A percentile compares a stretch with the other conserved stretches of the same genome.
Evolutionary conservation across 1,139 yeast genomes (phyloP).

Genomic region (Suhomyces atakaporum): DNA sequence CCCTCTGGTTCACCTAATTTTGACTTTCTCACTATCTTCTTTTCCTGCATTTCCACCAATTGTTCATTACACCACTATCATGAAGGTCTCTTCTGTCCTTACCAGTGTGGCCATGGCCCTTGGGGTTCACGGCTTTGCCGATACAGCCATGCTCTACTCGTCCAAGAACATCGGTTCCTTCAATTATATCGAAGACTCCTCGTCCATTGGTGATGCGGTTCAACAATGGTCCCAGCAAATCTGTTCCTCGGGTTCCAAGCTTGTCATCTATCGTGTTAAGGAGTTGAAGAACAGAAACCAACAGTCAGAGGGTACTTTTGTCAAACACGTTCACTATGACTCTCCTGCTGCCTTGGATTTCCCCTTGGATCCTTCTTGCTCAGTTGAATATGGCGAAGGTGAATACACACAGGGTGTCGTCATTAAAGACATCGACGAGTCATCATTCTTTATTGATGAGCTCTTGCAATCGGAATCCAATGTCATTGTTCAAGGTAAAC

Average conservation of each 20-base stretch:
- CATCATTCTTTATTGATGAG: conserved; percentile 18
- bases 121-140: conserved; percentile 30
- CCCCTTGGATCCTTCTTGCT: conserved; percentile 19
- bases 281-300: conserved; percentile 16
- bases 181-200: conserved; percentile 25
- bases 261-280: conserved; percentile 29
- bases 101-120: conserved; percentile 9
- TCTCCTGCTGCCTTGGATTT: conserved; percentile 27
- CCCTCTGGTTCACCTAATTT: not conserved
- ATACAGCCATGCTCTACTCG: conserved; percentile 34
- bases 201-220: conserved; percentile 19
- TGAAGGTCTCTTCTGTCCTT: conserved; percentile 20
- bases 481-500: conserved; percentile 35
- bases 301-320: conserved; percentile 18
- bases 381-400: conserved; percentile 7
- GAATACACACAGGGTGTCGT: conserved; percentile 17
- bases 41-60: conserved; percentile 7
- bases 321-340: conserved; percentile 36
- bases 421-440: conserved; percentile 27
- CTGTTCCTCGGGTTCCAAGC: conserved; percentile 19
- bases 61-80: conserved; percentile 8
- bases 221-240: conserved; percentile 19
- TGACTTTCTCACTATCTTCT: not conserved
- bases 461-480: conserved; percentile 15
- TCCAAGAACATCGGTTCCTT: conserved; percentile 16